Evolutionary conservation across 495 filamentous ascomycete species (phyloP), one percentile per base, ranked within the genome.

Genomic region (Lepraria neglecta): DNA sequence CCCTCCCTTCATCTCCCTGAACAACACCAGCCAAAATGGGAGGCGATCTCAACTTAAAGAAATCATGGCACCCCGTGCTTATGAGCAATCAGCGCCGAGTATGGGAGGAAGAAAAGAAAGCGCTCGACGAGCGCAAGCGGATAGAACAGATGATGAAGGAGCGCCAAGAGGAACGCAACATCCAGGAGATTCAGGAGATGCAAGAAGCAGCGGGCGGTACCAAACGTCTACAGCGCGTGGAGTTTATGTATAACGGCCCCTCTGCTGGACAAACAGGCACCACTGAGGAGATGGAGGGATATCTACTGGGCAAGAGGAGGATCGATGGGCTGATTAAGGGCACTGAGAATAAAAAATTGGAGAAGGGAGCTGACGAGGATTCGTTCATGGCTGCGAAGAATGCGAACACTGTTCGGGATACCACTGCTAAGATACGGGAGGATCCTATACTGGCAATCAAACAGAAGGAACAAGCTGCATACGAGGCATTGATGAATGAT

Each of bases 181-280:
- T 96, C 64, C 88, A 96, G 70, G 94, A 97, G 69, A 85, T 97
- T 3, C 88, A 96, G 69, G 84, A 85, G 48, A 83, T 96, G 48
- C 90, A 96, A 60, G 95, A 96, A 74, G 86, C 87, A 44, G 87
- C 90, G 14, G 95, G 95, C 38, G 91, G 91, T 19, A 80, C 81
- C 61, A 87, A 84, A 61, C 81, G 83, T 40, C 70, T 84, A 3
- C 84, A 90, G 64, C 83, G 90, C 14, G 94, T 98, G 21, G 92
- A 98, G 68, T 98, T 95, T 89, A 96, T 98, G 90, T 98, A 98
- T 74, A 78, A 84, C 65, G 94, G 91, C 1, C 91, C 94, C 10
- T 86, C 87, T 42, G 85, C 82, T 65, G 90, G 88, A 30, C 85
- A 87, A 65, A 82, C 79, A 24, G 89, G 91, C 52, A 90, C 90